These are phyloP conservation scores for Akanthomyces uredinophilus DNA, from an alignment of 2,329 filamentous ascomycete genomes.

Conservation along the genomic window DNA sequence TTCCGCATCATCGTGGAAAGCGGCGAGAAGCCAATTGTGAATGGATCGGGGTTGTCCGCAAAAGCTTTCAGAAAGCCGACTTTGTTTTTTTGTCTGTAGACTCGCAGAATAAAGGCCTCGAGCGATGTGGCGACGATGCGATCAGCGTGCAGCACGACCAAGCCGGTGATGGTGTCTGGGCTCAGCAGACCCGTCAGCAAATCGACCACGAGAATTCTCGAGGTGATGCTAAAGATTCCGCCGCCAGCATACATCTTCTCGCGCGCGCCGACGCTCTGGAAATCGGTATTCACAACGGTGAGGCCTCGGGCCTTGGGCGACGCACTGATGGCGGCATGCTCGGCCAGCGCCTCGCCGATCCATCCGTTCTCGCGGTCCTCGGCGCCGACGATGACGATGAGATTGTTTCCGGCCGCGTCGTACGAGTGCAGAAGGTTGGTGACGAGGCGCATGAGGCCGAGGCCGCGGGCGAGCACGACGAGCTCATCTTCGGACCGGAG, in stretches of 20 bases:
- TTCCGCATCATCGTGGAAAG: constrained; percentile 84
- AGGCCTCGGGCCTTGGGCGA: constrained; percentile 77
- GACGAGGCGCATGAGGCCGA: constrained; percentile 85
- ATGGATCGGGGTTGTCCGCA: constrained; percentile 87
- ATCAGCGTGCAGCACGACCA: constrained; percentile 86
- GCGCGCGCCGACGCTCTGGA: constrained; percentile 77
- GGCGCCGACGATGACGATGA: constrained; percentile 83
- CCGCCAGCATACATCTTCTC: constrained; percentile 89
- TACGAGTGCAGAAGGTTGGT: constrained; percentile 97
- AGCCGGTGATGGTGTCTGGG: constrained; percentile 77
- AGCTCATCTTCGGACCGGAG: constrained; percentile 88
- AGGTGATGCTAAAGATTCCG: constrained; percentile 93
- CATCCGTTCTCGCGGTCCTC: constrained; percentile 92
- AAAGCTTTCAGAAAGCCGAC: constrained; percentile 92
- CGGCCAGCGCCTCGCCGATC: constrained; percentile 93
- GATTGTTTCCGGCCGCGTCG: constrained; percentile 89
- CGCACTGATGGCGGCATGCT: constrained; percentile 88
- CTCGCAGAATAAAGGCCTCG: constrained; percentile 90
- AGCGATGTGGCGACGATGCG: constrained; percentile 78
- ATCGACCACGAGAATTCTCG: constrained; percentile 90
- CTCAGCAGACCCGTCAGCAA: constrained; percentile 78
- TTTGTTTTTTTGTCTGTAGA: constrained; percentile 94
- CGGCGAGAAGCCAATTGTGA: constrained; percentile 82
- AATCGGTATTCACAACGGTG: constrained; percentile 89
- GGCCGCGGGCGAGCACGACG: constrained; percentile 82